phyloP scores from a whole-genome alignment of 495 filamentous ascomycete genomes.

The Astrothelium macrocarpum region DNA sequence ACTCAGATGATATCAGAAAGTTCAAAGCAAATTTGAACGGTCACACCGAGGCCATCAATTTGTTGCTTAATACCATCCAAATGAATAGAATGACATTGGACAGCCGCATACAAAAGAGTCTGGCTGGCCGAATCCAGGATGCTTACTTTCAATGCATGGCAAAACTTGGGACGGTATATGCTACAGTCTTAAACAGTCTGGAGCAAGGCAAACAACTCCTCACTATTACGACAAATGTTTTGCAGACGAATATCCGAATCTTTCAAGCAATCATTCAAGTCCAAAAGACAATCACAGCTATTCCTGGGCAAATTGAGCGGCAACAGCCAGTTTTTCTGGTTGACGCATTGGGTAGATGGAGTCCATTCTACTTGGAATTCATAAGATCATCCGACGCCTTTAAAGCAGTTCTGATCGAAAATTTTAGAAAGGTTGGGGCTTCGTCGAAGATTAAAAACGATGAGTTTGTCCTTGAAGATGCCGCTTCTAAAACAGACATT shows the following conservation, averaged over 20 bases:
- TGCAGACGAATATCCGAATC: neutral
- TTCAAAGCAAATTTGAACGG: neutral
- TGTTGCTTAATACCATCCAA: neutral
- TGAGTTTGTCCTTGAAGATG: neutral
- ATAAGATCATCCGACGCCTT: neutral
- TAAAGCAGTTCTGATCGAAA: neutral
- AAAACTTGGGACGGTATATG: neutral
- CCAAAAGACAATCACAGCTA: constrained; percentile 18
- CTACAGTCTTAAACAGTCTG: neutral
- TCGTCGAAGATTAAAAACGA: neutral
- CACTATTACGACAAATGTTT: neutral
- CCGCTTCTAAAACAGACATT: neutral
- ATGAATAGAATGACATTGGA: neutral
- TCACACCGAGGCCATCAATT: neutral
- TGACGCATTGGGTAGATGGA: constrained; percentile 23
- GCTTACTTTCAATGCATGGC: neutral
- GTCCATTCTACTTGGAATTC: constrained; percentile 19
- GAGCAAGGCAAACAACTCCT: neutral
- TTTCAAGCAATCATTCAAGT: constrained; percentile 8
- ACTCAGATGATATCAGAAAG: neutral
- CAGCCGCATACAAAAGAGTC: neutral
- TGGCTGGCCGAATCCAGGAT: neutral
- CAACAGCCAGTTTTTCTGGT: constrained; percentile 29
- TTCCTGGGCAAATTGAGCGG: constrained; percentile 27
- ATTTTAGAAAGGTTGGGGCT: neutral